Base-by-base conservation (phyloP, 106 monocot genomes). In the Agapanthus africanus region DNA sequence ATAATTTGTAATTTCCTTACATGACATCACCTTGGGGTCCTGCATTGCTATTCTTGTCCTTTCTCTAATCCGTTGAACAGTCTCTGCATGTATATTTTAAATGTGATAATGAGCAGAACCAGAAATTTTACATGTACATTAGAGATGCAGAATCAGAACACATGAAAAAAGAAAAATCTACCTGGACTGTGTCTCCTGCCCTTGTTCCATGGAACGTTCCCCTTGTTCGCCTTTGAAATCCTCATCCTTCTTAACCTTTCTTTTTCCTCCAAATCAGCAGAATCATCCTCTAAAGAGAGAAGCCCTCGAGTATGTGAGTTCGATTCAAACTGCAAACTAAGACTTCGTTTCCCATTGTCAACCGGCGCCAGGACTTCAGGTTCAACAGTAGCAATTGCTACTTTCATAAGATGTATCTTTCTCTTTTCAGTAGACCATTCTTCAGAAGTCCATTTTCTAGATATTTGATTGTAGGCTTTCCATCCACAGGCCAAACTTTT, bases 21-120 rank as follows among this genome's bases (percentile, higher is more conserved):
- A 95, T 95, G 95, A 86, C 91, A 78, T 97, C 88, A 97, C 95
- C 95, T 97, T 97, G 85, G 95, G 95, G 50, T 97, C 80, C 86
- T 97, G 95, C 95, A 97, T 97, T 63, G 95, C 95, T 49, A 91
- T 37, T 74, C 64, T 88, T 27, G 95, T 97, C 37, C 91, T 79
- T 77, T 97, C 95, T 63, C 86, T 77, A 63, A 97, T 97, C 60
- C 76, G 69, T 68, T 73, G 81, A 69, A 88, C 72, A 49, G 95
- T 97, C 79, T 91, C 95, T 97, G 84, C 47, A 65, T 18, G 4
- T 47, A 18, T 30, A 74, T 32, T 38, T 27, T 37, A 56, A 64
- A 64, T 31, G 35, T 36, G 39, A 38, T 40, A 51, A 51, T 40
- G 11, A 38, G 25, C 10, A 39, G 7, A 37, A 37, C 56, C 9